Evolutionary conservation across 257 asterid genomes (phyloP), one percentile per base, ranked within the genome.

Genomic region (Plantago ovata): DNA sequence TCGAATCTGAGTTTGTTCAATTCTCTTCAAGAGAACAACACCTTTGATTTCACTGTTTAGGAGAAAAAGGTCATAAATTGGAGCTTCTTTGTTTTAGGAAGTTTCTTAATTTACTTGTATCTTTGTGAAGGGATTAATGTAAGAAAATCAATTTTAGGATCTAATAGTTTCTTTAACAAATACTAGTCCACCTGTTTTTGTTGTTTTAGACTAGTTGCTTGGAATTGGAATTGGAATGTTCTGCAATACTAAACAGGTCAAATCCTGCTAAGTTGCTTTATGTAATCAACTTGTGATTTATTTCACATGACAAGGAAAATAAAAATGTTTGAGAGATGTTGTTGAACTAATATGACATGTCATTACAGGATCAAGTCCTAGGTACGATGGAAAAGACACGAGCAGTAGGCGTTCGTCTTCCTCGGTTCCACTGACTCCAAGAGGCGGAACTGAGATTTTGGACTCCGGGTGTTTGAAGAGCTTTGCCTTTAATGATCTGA

Each of bases 361-460:
- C 21, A 43, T 48, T 45, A n/a, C 71, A 82, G 91, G 82, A 41
- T 46, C 60, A 39, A 71, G 68, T 56, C n/a, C n/a, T n/a, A 70
- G 79, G 72, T 47, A 13, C 6, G 82, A 76, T 11, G 74, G 78
- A 13, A 61, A 69, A 57, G 85, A 72, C 40, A 41, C 51, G 46
- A 80, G 84, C 41, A 77, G 81, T 71, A 44, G 87, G 58, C 69
- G 64, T 40, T 74, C 71, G 0, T 46, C 79, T 28, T 39, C 74
- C 19, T 72, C 93, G 0, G 61, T 58, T 10, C 84, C 95, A 3
- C 48, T 62, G 64, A 83, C 85, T 53, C 89, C 89, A 14, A 68
- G 86, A 9, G 75, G 79, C n/a, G 84, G 78, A 76, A 70, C 70
- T 28, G 91, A 84, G 13, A 79, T 87, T 23, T 65, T 84, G 81